phyloP scores from a whole-genome alignment of 2,329 filamentous ascomycete species.

The Exophiala calicioides region DNA sequence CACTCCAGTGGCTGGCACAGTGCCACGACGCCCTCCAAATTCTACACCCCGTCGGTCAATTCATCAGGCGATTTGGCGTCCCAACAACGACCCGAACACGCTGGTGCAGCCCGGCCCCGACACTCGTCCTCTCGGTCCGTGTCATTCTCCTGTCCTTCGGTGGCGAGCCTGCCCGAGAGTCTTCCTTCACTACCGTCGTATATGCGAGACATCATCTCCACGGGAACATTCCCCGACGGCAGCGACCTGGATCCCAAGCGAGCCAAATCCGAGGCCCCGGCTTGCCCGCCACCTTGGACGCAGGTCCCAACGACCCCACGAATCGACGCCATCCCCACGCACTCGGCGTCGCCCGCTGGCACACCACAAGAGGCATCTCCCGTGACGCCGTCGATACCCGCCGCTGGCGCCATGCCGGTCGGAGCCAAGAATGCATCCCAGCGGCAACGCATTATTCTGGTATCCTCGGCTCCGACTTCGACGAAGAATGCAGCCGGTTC shows the following conservation, averaged over 20 bases:
- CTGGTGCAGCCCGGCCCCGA: background rate
- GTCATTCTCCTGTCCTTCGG: background rate
- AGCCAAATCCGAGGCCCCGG: background rate
- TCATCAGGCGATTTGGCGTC: conserved; percentile 26
- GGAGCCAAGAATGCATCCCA: background rate
- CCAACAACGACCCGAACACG: conserved; percentile 15
- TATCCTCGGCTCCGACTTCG: conserved; percentile 3
- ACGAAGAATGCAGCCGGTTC: conserved; percentile 6
- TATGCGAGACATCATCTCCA: background rate
- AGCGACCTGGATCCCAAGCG: background rate
- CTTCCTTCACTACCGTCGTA: background rate
- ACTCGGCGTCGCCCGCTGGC: conserved; percentile 12
- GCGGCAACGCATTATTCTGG: background rate
- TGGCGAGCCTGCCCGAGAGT: conserved; percentile 12
- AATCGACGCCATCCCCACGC: conserved; percentile 12
- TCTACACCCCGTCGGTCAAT: conserved; percentile 24
- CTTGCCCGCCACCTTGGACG: background rate
- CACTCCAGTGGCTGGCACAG: conserved; percentile 18
- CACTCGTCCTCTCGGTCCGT: conserved; percentile 1
- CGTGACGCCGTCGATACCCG: conserved; percentile 6
- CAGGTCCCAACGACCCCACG: background rate
- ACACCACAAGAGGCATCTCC: conserved; percentile 15
- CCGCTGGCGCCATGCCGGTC: background rate
- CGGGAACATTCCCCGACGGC: too few species aligned
- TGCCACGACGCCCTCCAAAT: conserved; percentile 10